Evolutionary conservation across 1,284 basidiomycete genomes (phyloP), one percentile per base, ranked within the genome.

Genomic region (Tylopilus sp.): DNA sequence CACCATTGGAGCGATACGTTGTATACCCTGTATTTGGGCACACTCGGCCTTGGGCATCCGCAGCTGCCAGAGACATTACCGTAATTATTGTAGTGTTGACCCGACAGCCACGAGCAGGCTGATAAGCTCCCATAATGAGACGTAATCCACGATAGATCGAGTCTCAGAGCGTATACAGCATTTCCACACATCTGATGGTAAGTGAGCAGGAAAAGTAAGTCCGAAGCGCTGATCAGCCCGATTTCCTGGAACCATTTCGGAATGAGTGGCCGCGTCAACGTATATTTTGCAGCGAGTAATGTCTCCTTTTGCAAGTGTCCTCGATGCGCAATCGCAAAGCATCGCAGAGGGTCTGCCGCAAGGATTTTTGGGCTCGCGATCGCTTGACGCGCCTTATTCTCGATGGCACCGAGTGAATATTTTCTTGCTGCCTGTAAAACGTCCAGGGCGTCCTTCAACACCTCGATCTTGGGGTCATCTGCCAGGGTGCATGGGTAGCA

Each of bases 401-500:
- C 45, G 45, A 74, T 76, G 7, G 60, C 50, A 42, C 73, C 62
- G n/a, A 74, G 60, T 25, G 68, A 66, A 45, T 74, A 74, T 31
- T 74, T 74, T 41, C 58, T 55, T 27, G 73, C 73, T 31, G 68
- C 74, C 17, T 74, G 65, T 8, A 76, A 66, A 3, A 74, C 74
- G 35, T 74, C 35, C 4, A 69, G 19, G 1, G 62, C 62, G 9
- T 75, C 74, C 17, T 59, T 64, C 7, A 74, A 35, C 27, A 60
- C 45, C 14, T 71, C 71, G 12, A 74, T 19, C 6, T 9, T 52
- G 17, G 74, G 75, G 31, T 74, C 72, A 6, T 72, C 75, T 50
- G 70, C 42, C 42, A 75, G 34, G 6, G 75, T 75, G 29, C 64
- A 76, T 3, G 78, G 79, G 58, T 79, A 78, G 50, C 76, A 77